These are phyloP conservation scores for Phytopythium montanum DNA, from an alignment of 352 stramenopile species.

Conservation along the genomic window DNA sequence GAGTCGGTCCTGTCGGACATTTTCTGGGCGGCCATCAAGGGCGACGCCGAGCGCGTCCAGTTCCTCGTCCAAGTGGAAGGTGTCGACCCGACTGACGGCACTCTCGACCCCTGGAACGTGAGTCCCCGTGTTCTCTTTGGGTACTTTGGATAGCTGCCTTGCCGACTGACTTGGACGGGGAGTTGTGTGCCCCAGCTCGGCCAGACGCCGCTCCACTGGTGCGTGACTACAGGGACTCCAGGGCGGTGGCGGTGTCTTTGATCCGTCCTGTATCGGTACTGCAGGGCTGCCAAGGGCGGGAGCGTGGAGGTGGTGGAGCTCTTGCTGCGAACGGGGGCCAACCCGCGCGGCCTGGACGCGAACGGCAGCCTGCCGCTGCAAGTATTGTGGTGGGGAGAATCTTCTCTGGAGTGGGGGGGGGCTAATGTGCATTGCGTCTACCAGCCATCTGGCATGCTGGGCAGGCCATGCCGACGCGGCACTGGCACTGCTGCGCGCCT, in stretches of 20 bases:
- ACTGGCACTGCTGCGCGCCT: conserved; percentile 40
- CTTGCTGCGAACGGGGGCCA: conserved; percentile 44
- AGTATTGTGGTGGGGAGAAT: too few species aligned
- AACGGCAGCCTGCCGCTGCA: conserved; percentile 73
- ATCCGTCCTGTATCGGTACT: background rate
- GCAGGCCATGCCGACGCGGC: conserved; percentile 56
- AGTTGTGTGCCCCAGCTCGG: conserved; percentile 30
- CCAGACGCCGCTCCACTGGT: conserved; percentile 73
- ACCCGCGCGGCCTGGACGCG: conserved; percentile 48
- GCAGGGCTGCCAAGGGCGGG: conserved; percentile 68
- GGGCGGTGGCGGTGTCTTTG: background rate
- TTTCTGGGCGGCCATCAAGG: conserved; percentile 67
- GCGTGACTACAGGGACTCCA: background rate
- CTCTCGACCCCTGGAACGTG: conserved; percentile 68
- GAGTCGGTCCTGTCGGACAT: conserved; percentile 60
- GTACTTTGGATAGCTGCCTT: background rate
- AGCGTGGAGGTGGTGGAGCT: conserved; percentile 45
- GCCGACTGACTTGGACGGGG: background rate
- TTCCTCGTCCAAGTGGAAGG: conserved; percentile 60
- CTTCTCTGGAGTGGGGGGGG: background rate
- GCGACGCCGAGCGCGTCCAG: conserved; percentile 46
- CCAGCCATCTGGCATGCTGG: conserved; percentile 66
- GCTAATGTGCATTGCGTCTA: background rate
- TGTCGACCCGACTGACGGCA: conserved; percentile 37
- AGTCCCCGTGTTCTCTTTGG: background rate